Evolutionary conservation across 2,329 filamentous ascomycete genomes (phyloP).

Genomic region (Verticillium isaacii): DNA sequence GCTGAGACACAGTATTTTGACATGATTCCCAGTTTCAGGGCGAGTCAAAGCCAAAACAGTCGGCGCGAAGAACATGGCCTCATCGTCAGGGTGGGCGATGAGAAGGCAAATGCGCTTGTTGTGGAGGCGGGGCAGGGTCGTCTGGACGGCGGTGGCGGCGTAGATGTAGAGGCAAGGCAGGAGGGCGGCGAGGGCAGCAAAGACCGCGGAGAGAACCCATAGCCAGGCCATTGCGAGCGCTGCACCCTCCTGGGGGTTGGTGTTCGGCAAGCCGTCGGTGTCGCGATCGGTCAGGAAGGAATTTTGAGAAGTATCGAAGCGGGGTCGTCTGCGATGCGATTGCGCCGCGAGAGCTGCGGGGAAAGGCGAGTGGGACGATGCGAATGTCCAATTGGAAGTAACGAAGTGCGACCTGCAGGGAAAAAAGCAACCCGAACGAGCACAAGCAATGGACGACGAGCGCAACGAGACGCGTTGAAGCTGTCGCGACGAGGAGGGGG

Average conservation of each 20-base stretch:
- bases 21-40: slow-evolving; percentile 77
- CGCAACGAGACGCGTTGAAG: background rate
- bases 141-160: slow-evolving; percentile 38
- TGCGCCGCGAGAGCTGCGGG: background rate
- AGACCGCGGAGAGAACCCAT: slow-evolving; percentile 1
- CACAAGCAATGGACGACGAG: background rate
- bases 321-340: background rate
- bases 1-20: slow-evolving; percentile 91
- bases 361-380: background rate
- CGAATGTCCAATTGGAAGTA: background rate
- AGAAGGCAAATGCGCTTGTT: slow-evolving; percentile 87
- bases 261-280: background rate
- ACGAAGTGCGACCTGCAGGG: background rate
- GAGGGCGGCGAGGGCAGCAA: slow-evolving; percentile 25
- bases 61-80: slow-evolving; percentile 99
- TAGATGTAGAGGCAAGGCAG: slow-evolving; percentile 50
- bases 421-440: background rate
- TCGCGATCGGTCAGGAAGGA: background rate
- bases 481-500: slow-evolving; percentile 2
- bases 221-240: slow-evolving; percentile 1
- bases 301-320: background rate
- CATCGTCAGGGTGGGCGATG: slow-evolving; percentile 96
- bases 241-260: background rate
- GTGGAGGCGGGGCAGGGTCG: slow-evolving; percentile 60
- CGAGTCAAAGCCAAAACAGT: slow-evolving; percentile 79